Base-by-base conservation (phyloP, 305 asterid genomes). In the Rubia peregrina region DNA sequence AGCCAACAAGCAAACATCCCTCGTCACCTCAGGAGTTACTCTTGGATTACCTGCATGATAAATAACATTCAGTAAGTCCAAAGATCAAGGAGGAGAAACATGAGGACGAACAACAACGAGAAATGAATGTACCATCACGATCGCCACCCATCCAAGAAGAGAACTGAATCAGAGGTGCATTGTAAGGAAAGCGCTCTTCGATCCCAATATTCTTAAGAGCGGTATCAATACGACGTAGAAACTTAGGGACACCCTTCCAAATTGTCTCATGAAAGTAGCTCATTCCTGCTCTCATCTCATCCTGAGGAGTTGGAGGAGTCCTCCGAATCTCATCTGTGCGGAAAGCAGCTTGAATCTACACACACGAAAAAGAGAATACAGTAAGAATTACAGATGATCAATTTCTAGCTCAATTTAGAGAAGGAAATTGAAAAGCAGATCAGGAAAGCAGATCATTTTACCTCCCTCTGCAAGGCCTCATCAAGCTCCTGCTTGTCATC, bases 81-180 rank as follows among this genome's bases (percentile, higher is more conserved):
- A 60, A 3, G 3, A 51, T 30, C 12, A 30, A 16, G 22, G 2
- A 16, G n/a, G 49, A 59, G 22, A 6, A 24, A 64, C 24, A 33
- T 16, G 67, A 40, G 9, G 42, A 12, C 9, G 30, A 55, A 38
- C n/a, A 16, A 8, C 56, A 26, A 51, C 57, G 51, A 61, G 4
- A 46, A 44, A 14, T 53, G 36, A 49, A 64, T 87, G 87, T 88
- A 91, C 99, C 99, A 79, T 94, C 99, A 74, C 99, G 99, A 75
- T 94, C 99, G 56, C 99, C 98, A 26, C 99, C 99, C 99, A 94
- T 94, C 99, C 98, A 94, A 74, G 99, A 94, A 17, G 97, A 89
- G 73, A 93, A 93, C 59, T 91, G 98, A 66, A 93, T 87, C 3
- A 93, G 85, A 64, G 97, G 98, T 65, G 97, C 96, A 80, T 91